Evolutionary conservation across 2,329 filamentous ascomycete species (phyloP).

Genomic region (Fusarium lyarnte): DNA sequence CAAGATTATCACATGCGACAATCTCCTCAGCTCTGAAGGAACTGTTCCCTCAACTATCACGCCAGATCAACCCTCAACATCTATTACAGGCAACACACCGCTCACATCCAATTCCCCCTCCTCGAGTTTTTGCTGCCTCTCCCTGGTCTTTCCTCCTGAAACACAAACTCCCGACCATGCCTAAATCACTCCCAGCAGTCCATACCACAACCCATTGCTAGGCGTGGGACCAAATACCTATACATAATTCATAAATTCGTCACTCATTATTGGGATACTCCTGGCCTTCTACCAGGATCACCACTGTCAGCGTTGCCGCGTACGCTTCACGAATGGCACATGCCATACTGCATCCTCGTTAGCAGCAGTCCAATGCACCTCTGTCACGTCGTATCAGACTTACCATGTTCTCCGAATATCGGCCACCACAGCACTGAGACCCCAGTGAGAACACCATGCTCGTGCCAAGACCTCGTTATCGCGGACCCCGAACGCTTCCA

Average conservation of each 20-base stretch:
- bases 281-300: conserved; percentile 70
- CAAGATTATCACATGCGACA: conserved; percentile 4
- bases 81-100: conserved; percentile 13
- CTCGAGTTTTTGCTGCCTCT: neutral
- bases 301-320: conserved; percentile 76
- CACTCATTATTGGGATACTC: conserved; percentile 56
- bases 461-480: conserved; percentile 81
- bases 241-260: conserved; percentile 42
- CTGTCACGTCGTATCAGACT: conserved; percentile 43
- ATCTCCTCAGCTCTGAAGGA: neutral
- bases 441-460: conserved; percentile 82
- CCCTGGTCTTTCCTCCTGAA: conserved; percentile 1
- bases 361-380: conserved; percentile 1
- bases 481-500: conserved; percentile 76
- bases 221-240: conserved; percentile 9
- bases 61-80: conserved; percentile 1
- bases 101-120: conserved; percentile 7
- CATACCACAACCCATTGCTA: conserved; percentile 14
- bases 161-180: conserved; percentile 20
- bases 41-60: conserved; percentile 11
- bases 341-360: conserved; percentile 63
- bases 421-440: conserved; percentile 75
- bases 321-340: conserved; percentile 81
- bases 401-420: conserved; percentile 75
- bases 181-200: conserved; percentile 9